phyloP scores from a whole-genome alignment of 2,329 filamentous ascomycete genomes.

The Cladophialophora exuberans region DNA sequence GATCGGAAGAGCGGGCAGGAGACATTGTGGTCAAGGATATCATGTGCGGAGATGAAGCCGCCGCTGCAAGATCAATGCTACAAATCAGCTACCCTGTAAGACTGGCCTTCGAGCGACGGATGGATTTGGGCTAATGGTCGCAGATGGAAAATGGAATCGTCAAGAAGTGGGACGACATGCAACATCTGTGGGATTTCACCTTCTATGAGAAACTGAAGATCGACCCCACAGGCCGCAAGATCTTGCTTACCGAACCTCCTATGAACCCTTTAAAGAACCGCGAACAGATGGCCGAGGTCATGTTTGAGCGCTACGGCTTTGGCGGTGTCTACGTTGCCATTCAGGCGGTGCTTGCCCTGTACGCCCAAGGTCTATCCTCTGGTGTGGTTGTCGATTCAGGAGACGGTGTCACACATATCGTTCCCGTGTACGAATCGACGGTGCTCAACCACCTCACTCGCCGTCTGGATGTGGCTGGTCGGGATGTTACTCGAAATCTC shows the following conservation, averaged over 20 bases:
- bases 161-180: slow-evolving; percentile 99
- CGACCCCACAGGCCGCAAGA: slow-evolving; percentile 89
- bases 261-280: slow-evolving; percentile 98
- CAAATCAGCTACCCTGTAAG: slow-evolving; percentile 93
- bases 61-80: slow-evolving; percentile 92
- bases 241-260: slow-evolving; percentile 93
- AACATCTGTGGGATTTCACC: slow-evolving; percentile 98
- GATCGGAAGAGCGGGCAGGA: slow-evolving; percentile 85
- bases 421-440: slow-evolving; percentile 96
- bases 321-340: slow-evolving; percentile 98
- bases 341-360: slow-evolving; percentile 92
- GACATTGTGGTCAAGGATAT: slow-evolving; percentile 89
- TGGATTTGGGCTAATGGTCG: neutral
- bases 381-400: slow-evolving; percentile 99
- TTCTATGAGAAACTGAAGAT: slow-evolving; percentile 97
- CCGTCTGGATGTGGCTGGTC: slow-evolving; percentile 90
- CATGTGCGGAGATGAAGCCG: slow-evolving; percentile 99
- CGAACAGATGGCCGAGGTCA: slow-evolving; percentile 98
- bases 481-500: slow-evolving; percentile 97
- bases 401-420: slow-evolving; percentile 97
- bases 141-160: slow-evolving; percentile 99
- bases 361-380: slow-evolving; percentile 89
- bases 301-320: slow-evolving; percentile 97
- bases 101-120: neutral
- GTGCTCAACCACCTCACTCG: slow-evolving; percentile 96